A percentile compares a stretch with the other conserved stretches of the same genome.
Conservation (phyloP, 129 eudicot species). For the Chrysanthemum makinoi region DNA sequence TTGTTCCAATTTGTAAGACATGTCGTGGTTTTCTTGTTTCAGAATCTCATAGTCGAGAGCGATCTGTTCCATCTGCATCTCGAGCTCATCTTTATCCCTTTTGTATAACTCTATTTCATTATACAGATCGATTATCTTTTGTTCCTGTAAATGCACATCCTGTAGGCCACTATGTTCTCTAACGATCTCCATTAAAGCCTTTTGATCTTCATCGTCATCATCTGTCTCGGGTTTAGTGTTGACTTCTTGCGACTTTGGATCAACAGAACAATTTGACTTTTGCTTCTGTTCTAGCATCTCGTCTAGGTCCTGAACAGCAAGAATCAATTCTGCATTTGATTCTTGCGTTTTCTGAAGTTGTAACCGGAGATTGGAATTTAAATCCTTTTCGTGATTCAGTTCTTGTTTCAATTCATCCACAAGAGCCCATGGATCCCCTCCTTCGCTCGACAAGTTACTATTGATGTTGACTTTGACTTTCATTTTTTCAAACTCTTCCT, state of each 20-base stretch:
- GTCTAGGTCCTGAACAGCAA: slow-evolving; percentile 85
- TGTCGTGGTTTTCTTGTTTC: slow-evolving; percentile 89
- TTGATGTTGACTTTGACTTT: slow-evolving; percentile 39
- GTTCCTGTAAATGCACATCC: slow-evolving; percentile 63
- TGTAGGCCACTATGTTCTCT: slow-evolving; percentile 63
- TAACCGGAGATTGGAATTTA: slow-evolving; percentile 66
- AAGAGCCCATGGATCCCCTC: slow-evolving; percentile 62
- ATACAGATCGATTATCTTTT: slow-evolving; percentile 70
- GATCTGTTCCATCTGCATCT: slow-evolving; percentile 94
- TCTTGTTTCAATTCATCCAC: slow-evolving; percentile 74
- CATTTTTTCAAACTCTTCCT: slow-evolving; percentile 55
- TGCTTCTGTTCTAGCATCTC: slow-evolving; percentile 66
- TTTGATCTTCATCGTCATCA: slow-evolving; percentile 84
- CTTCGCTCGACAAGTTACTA: slow-evolving; percentile 43
- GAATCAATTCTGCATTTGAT: slow-evolving; percentile 80
- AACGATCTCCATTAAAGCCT: slow-evolving; percentile 75
- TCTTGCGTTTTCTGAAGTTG: slow-evolving; percentile 96
- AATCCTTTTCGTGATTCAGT: slow-evolving; percentile 63
- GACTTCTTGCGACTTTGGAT: slow-evolving; percentile 29
- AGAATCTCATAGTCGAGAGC: slow-evolving; percentile 90
- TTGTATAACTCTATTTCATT: slow-evolving; percentile 71
- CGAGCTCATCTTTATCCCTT: slow-evolving; percentile 85
- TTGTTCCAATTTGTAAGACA: slow-evolving; percentile 66
- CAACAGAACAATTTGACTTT: slow-evolving; percentile 25
- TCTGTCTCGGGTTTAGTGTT: slow-evolving; percentile 35